phyloP scores from a whole-genome alignment of 805 yeast genomes.

The Teunomyces pallodes region DNA sequence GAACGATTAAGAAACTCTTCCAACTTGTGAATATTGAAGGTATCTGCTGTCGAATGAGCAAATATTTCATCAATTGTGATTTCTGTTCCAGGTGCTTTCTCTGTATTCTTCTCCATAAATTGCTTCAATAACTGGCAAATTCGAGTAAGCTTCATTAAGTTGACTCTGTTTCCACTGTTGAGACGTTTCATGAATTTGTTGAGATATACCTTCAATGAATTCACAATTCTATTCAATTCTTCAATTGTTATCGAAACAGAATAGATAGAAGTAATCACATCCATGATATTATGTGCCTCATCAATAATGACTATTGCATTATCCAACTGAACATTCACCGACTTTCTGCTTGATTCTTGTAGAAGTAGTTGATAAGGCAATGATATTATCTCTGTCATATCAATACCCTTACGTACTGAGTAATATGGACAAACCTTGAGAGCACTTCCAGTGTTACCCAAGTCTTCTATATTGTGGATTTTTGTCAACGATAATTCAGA shows the following conservation, averaged over 20 bases:
- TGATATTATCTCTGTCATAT: conserved; percentile 69
- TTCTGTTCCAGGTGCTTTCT: conserved; percentile 50
- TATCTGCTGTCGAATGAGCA: conserved; percentile 59
- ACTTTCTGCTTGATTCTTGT: conserved; percentile 56
- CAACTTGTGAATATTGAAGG: conserved; percentile 65
- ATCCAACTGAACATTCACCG: conserved; percentile 56
- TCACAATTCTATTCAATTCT: conserved; percentile 47
- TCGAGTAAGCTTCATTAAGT: conserved; percentile 60
- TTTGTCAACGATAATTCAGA: conserved; percentile 54
- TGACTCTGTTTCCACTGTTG: conserved; percentile 68
- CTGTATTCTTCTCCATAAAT: conserved; percentile 41
- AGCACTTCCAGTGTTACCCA: conserved; percentile 56
- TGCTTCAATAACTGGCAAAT: conserved; percentile 50
- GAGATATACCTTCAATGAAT: conserved; percentile 54
- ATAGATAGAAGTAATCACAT: conserved; percentile 66
- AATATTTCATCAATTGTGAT: conserved; percentile 55
- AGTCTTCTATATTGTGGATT: conserved; percentile 78
- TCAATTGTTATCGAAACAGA: conserved; percentile 54
- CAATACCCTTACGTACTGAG: conserved; percentile 56
- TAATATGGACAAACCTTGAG: conserved; percentile 79
- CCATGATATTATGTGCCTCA: conserved; percentile 88
- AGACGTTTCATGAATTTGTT: conserved; percentile 60
- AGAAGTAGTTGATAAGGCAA: conserved; percentile 81
- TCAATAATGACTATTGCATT: conserved; percentile 76
- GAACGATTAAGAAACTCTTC: conserved; percentile 62